A percentile compares a stretch with the other conserved stretches of the same genome.
Evolutionary conservation across 1,139 yeast species (phyloP).

Genomic region (Scheffersomyces illinoinensis): DNA sequence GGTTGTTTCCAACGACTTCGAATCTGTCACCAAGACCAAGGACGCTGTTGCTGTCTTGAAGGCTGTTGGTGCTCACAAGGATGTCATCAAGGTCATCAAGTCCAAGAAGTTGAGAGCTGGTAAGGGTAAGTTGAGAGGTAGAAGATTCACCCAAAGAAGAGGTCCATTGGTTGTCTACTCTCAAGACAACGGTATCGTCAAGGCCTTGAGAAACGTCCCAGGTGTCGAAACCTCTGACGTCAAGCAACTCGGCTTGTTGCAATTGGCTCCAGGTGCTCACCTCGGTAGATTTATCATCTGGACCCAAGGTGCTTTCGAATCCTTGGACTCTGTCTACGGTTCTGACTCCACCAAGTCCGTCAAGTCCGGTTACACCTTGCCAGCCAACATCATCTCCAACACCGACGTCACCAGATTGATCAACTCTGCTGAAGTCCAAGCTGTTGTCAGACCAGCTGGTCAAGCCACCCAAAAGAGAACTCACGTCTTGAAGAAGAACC

Average conservation of each 20-base stretch:
- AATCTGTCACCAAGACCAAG: slow-evolving; percentile 94
- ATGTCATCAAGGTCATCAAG: slow-evolving; percentile 95
- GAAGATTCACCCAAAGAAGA: slow-evolving; percentile 99
- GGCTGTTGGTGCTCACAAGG: slow-evolving; percentile 99
- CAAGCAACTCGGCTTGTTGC: slow-evolving; percentile 90
- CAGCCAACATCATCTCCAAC: slow-evolving; percentile 92
- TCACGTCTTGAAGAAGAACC: slow-evolving; percentile 98
- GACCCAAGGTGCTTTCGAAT: slow-evolving; percentile 98
- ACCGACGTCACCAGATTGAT: slow-evolving; percentile 95
- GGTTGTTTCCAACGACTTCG: slow-evolving; percentile 92
- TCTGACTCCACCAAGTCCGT: slow-evolving; percentile 82
- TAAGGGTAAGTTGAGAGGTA: slow-evolving; percentile 99
- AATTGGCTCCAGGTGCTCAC: slow-evolving; percentile 99
- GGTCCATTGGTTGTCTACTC: slow-evolving; percentile 99
- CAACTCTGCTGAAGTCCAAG: slow-evolving; percentile 99
- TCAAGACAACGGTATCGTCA: slow-evolving; percentile 95
- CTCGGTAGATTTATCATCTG: slow-evolving; percentile 99
- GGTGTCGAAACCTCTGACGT: slow-evolving; percentile 99
- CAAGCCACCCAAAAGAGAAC: slow-evolving; percentile 91
- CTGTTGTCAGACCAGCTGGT: slow-evolving; percentile 96
- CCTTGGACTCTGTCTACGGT: slow-evolving; percentile 97
- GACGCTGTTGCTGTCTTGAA: slow-evolving; percentile 98
- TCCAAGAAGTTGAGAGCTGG: slow-evolving; percentile 99
- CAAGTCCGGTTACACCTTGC: slow-evolving; percentile 90
- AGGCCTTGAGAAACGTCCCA: slow-evolving; percentile 99